phyloP scores from a whole-genome alignment of 768 basidiomycete species.

The Russula foetens region DNA sequence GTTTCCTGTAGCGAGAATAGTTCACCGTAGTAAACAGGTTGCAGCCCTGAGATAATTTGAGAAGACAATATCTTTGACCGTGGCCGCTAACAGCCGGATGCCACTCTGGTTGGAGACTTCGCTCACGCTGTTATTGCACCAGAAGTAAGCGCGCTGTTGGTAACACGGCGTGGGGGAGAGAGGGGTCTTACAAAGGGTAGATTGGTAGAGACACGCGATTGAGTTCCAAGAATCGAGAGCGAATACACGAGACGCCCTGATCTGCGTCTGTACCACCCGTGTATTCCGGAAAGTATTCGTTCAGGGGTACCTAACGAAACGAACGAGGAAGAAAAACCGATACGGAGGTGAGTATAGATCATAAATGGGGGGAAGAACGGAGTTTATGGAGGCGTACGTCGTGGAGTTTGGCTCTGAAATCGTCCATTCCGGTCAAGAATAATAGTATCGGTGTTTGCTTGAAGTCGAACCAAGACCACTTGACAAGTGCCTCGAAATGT shows the following conservation, averaged over 20 bases:
- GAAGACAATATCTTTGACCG: not conserved
- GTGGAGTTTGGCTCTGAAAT: slow-evolving; percentile 43
- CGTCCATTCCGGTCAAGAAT: slow-evolving; percentile 36
- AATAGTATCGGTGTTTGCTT: slow-evolving; percentile 33
- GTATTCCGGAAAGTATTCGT: slow-evolving; percentile 35
- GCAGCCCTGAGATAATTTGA: not conserved
- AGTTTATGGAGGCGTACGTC: slow-evolving; percentile 23
- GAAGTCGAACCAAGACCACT: slow-evolving; percentile 48
- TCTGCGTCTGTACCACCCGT: slow-evolving; percentile 37
- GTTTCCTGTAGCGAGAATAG: too few relatives aligned
- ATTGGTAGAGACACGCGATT: slow-evolving; percentile 36
- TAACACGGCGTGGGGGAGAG: not conserved
- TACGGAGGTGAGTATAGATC: not conserved
- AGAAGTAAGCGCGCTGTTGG: not conserved
- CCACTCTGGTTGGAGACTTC: not conserved
- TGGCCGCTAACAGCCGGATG: not conserved
- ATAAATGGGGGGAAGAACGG: not conserved
- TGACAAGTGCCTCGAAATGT: slow-evolving; percentile 43
- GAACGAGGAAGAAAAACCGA: too few relatives aligned
- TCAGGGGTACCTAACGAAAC: slow-evolving; percentile 21
- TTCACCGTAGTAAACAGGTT: too few relatives aligned
- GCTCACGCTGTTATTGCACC: not conserved
- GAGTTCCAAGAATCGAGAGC: slow-evolving; percentile 40
- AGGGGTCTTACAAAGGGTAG: slow-evolving; percentile 46
- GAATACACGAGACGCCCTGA: slow-evolving; percentile 39